Percentiles rank a stretch among this genome's conserved stretches.
phyloP scores from a whole-genome alignment of 345 rosid species.

The Jatropha curcas region DNA sequence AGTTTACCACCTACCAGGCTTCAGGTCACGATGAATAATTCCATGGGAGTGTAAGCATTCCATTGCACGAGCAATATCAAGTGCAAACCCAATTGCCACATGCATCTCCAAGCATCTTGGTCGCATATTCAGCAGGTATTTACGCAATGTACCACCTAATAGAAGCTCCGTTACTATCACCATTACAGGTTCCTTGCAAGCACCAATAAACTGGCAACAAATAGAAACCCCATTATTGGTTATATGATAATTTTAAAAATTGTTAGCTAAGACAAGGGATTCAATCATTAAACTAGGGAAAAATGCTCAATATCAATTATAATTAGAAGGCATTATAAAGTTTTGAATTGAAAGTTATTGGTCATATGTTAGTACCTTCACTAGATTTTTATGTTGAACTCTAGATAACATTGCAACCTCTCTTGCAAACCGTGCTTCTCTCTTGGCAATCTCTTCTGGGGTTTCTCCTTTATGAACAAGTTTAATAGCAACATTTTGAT shows the following conservation, averaged over 20 bases:
- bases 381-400: conserved; percentile 90
- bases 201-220: conserved; percentile 81
- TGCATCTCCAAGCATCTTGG: conserved; percentile 67
- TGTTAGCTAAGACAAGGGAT: background rate
- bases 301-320: background rate
- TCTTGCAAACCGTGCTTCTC: conserved; percentile 74
- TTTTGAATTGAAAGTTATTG: background rate
- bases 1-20: conserved; percentile 72
- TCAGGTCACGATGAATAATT: conserved; percentile 93
- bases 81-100: conserved; percentile 80
- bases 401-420: conserved; percentile 88
- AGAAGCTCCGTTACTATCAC: conserved; percentile 95
- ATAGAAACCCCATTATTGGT: background rate
- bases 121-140: conserved; percentile 63
- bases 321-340: background rate
- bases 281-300: background rate
- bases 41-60: conserved; percentile 96
- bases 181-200: conserved; percentile 94
- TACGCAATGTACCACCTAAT: conserved; percentile 83
- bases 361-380: conserved; percentile 53
- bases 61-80: conserved; percentile 99
- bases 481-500: conserved; percentile 88
- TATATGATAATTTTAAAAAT: conserved; percentile 2
- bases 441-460: conserved; percentile 80
- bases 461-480: conserved; percentile 73